A percentile compares a stretch with the other conserved stretches of the same genome.
Evolutionary conservation across 1,284 basidiomycete species (phyloP).

Genomic region (Prillingera fragicola): DNA sequence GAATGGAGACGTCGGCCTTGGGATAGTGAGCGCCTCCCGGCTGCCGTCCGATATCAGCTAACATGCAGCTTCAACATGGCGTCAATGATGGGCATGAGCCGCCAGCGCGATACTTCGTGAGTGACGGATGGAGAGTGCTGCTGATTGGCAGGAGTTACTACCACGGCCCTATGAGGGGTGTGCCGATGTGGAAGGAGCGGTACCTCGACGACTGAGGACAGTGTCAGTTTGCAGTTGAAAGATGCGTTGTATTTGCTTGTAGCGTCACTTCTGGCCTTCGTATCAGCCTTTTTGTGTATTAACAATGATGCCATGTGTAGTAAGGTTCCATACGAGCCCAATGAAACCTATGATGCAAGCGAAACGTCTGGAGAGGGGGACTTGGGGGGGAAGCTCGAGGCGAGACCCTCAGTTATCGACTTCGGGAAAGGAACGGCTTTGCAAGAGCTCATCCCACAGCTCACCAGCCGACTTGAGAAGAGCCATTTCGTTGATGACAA

Average conservation of each 20-base stretch:
- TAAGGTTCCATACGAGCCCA: no score
- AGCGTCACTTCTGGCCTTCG: no score
- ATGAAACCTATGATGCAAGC: no score
- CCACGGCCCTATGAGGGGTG: slow-evolving; percentile 1
- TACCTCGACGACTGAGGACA: no score
- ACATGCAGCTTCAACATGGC: slow-evolving; percentile 36
- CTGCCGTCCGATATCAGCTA: background rate
- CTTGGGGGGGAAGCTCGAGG: no score
- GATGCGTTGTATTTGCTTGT: no score
- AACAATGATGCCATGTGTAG: no score
- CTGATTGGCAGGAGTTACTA: slow-evolving; percentile 8
- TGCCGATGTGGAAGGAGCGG: background rate
- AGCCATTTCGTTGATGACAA: slow-evolving; percentile 39
- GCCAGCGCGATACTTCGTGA: slow-evolving; percentile 29
- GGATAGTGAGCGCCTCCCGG: background rate
- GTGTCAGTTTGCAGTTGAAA: no score
- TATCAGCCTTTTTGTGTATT: no score
- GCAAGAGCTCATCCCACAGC: slow-evolving; percentile 34
- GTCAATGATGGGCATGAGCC: slow-evolving; percentile 24
- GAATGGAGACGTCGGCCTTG: background rate
- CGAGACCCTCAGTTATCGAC: no score
- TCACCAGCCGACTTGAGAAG: slow-evolving; percentile 31
- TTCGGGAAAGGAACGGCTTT: no score
- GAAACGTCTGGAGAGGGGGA: no score
- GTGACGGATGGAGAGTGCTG: background rate